Evolutionary conservation across 1,139 yeast species (phyloP).

Genomic region (Candida sp.): DNA sequence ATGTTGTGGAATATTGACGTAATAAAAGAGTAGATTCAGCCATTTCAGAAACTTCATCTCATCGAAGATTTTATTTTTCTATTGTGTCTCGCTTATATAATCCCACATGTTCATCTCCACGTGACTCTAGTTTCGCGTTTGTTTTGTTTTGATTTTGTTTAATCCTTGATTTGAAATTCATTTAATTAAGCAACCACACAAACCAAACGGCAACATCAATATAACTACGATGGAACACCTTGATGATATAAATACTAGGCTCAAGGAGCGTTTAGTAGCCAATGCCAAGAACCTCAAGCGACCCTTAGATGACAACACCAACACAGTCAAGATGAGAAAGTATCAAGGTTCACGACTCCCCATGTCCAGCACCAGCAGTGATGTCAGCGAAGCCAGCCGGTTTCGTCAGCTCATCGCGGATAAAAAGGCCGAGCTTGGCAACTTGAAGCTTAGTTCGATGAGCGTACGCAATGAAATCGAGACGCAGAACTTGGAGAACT

Average conservation of each 20-base stretch:
- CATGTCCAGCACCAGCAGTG: background rate
- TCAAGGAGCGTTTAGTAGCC: background rate
- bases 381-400: slow-evolving; percentile 1
- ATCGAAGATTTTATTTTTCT: background rate
- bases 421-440: slow-evolving; percentile 15
- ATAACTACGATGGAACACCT: background rate
- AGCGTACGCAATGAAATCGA: slow-evolving; percentile 42
- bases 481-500: slow-evolving; percentile 36
- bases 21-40: background rate
- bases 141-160: slow-evolving; percentile 2
- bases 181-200: background rate
- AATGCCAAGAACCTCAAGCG: background rate
- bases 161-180: background rate
- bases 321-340: slow-evolving; percentile 10
- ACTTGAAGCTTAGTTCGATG: slow-evolving; percentile 25
- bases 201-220: background rate
- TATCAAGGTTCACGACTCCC: background rate
- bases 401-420: slow-evolving; percentile 12
- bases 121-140: background rate
- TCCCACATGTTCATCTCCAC: background rate
- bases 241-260: background rate
- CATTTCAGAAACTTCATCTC: background rate
- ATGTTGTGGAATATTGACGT: background rate
- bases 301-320: background rate
- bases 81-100: background rate